Base-by-base conservation (phyloP, 768 basidiomycete species). In the Lanmaoa rubissima region DNA sequence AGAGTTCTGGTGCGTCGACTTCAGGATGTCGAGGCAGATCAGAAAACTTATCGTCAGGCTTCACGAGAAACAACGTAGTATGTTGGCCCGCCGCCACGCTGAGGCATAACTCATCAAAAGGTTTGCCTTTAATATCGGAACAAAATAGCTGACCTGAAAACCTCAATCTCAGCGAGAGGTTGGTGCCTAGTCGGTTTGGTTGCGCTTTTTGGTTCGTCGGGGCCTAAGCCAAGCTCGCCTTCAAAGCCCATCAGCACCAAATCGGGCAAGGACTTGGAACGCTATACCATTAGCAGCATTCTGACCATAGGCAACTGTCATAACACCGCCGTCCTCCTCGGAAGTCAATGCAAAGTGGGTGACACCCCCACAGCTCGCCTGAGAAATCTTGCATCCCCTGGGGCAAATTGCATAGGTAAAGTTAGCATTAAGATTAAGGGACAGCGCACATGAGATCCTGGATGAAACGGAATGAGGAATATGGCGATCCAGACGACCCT, bases 401-500 rank as follows among this genome's bases (percentile, higher is more conserved):
- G 28, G 14, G 59, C 5, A 40, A 44, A 48, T 41, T 12, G 58
- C 38, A 47, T 50, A 49, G 36, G 55, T 31, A 13, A 51, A 32
- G 45, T 39, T 13, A 53, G 19, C 14, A 14, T 38, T 6, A 44
- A 53, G 24, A 7, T 16, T 1, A 31, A 32, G 45, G 38, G 38
- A 36, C 19, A 32, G 68, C 83, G 38, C 54, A 88, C 93, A 88
- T 85, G 70, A 94, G 85, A 51, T 96, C 94, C 45, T 88, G 90
- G 68, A 96, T 86, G 66, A 81, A 85, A 50, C 91, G 84, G 79
- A 95, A 95, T 1, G 86, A 83, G 0, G 92, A 92, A 69, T 88
- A 95, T 0, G 92, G 92, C 26, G 90, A 92, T 12, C 92, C 92
- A 16, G 83, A 83, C n/a, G 94, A 94, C 26, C 92, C 90, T 89